Conservation (phyloP, 257 asterid species). For the Cruciata laevipes region DNA sequence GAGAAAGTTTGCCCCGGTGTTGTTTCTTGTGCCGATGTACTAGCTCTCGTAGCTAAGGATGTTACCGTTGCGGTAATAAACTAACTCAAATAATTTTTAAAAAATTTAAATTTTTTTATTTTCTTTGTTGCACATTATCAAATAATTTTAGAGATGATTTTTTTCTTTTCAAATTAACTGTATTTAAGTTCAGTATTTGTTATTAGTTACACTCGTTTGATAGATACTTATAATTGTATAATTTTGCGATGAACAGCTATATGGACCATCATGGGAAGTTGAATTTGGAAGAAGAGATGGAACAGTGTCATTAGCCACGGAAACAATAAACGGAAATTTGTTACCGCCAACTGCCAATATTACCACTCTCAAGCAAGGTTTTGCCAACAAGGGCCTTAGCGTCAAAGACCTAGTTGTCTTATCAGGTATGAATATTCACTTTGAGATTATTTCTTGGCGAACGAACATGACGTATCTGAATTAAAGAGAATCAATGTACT, state of each 20-base stretch:
- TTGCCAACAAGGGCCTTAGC: slow-evolving; percentile 28
- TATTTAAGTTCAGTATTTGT: too few species aligned
- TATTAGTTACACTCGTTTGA: too few species aligned
- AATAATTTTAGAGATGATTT: too few species aligned
- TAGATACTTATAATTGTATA: background rate
- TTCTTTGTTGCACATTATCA: too few species aligned
- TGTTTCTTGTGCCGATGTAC: slow-evolving; percentile 48
- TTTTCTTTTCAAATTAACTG: too few species aligned
- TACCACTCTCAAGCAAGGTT: slow-evolving; percentile 25
- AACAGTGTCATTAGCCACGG: slow-evolving; percentile 23
- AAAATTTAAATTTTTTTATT: too few species aligned
- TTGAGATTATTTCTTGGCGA: too few species aligned
- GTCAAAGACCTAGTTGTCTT: slow-evolving; percentile 40
- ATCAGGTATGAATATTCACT: slow-evolving; percentile 20
- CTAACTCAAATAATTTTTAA: too few species aligned
- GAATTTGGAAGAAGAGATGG: slow-evolving; percentile 48
- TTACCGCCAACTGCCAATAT: slow-evolving; percentile 29
- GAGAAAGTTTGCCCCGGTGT: slow-evolving; percentile 39
- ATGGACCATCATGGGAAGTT: slow-evolving; percentile 40
- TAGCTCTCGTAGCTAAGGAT: slow-evolving; percentile 43
- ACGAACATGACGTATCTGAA: too few species aligned
- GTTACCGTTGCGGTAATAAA: slow-evolving; percentile 34
- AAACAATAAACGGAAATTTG: slow-evolving; percentile 21
- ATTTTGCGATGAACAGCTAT: slow-evolving; percentile 18
- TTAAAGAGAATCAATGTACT: too few species aligned